Percentiles rank a stretch among this genome's conserved stretches.
phyloP scores from a whole-genome alignment of 306 rosid genomes.

The Castanea crenata region DNA sequence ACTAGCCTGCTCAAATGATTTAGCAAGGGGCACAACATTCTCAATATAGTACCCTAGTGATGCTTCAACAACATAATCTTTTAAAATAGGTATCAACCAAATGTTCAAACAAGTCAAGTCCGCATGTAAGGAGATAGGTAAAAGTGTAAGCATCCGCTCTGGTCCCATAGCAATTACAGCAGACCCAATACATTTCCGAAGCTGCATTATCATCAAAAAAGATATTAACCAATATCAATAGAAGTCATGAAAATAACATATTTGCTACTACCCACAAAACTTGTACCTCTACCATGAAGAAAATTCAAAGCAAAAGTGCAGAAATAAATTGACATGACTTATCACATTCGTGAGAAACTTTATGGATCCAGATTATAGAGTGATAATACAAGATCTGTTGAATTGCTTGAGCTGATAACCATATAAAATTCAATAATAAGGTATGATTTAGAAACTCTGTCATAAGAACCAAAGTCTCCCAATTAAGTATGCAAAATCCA shows the following conservation, averaged over 20 bases:
- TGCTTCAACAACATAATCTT: slow-evolving; percentile 64
- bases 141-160: slow-evolving; percentile 61
- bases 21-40: slow-evolving; percentile 79
- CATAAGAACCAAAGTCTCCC: neutral
- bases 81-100: slow-evolving; percentile 83
- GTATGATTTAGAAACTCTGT: neutral
- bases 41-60: slow-evolving; percentile 75
- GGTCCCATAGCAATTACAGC: slow-evolving; percentile 89
- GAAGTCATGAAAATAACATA: neutral
- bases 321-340: neutral
- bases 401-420: neutral
- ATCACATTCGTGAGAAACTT: neutral
- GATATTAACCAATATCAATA: slow-evolving; percentile 19
- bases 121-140: slow-evolving; percentile 66
- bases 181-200: slow-evolving; percentile 76
- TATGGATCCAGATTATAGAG: neutral
- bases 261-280: neutral
- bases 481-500: neutral
- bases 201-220: slow-evolving; percentile 44
- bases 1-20: slow-evolving; percentile 69
- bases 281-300: neutral
- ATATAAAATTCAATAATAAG: neutral
- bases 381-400: neutral
- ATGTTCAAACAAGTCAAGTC: slow-evolving; percentile 50
- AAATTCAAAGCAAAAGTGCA: neutral